Base-by-base conservation (phyloP, 139 green algal species). In the Tetratostichococcus sp. region DNA sequence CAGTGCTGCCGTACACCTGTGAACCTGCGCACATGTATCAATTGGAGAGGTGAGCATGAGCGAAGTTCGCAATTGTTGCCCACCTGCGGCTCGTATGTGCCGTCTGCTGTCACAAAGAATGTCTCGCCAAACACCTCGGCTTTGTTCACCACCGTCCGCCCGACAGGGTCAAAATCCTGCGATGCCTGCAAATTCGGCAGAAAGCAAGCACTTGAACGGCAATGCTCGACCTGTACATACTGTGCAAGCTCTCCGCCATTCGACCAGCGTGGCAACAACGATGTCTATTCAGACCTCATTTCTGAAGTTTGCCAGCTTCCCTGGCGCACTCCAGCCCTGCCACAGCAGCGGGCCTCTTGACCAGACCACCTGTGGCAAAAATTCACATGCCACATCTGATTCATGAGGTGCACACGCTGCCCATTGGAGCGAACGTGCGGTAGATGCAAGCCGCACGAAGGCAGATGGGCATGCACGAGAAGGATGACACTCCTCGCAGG, bases 161-260 rank as follows among this genome's bases (percentile, higher is more conserved):
- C 19, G 30, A 3, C 19, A 16, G 62, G 62, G 62, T 35, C 62
- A 16, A 68, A 68, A 26, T 68, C 62, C 62, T 68, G 62, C 8
- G 62, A 68, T 34, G 62, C 62, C 62, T 68, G 62, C 62, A 34
- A 19, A 66, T 31, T n/a, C n/a, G n/a, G n/a, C n/a, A n/a, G n/a
- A n/a, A n/a, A n/a, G n/a, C n/a, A n/a, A n/a, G n/a, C n/a, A n/a
- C n/a, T n/a, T n/a, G n/a, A n/a, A n/a, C n/a, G n/a, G n/a, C n/a
- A n/a, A n/a, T n/a, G n/a, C n/a, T n/a, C n/a, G n/a, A n/a, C n/a
- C n/a, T n/a, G n/a, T n/a, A n/a, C n/a, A n/a, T n/a, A n/a, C n/a
- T n/a, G n/a, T n/a, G n/a, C n/a, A n/a, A n/a, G n/a, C n/a, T n/a
- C n/a, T n/a, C n/a, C n/a, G n/a, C n/a, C n/a, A n/a, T n/a, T n/a